Base-by-base conservation (phyloP, 2,329 filamentous ascomycete species). In the Parastagonospora nodorum region DNA sequence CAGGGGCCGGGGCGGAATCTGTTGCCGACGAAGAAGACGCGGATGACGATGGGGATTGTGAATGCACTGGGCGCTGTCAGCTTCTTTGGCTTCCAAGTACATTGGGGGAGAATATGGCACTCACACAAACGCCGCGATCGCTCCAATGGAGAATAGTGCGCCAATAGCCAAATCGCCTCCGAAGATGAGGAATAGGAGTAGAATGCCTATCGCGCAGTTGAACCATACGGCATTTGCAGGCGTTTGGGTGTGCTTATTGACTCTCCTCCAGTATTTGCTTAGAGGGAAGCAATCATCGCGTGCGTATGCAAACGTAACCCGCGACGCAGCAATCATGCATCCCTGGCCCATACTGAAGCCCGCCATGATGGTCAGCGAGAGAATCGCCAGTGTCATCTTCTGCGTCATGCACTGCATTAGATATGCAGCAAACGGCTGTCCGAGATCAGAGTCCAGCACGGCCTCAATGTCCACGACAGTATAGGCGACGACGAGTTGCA, bases 401-500 rank as follows among this genome's bases (percentile, higher is more conserved):
- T 82, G 77, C 1, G 84, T 81, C 51, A 90, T 75, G 39, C 87
- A 80, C 66, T 89, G 86, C 43, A 87, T 78, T 12, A 89, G 77
- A 58, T 88, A 88, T 2, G 86, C 85, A 2, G 86, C 87, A 77
- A 86, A 89, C 0, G 87, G 87, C 68, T 89, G 87, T 5, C 86
- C 86, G 4, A 88, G 76, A 9, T 85, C 80, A 2, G 84, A 86
- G 12, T 80, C 72, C 11, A 90, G 75, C 1, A 84, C 83, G 1
- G 68, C 78, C 0, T 76, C 72, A 53, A 90, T 86, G 63, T 87
- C 83, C 40, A 84, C 77, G 28, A 89, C 84, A 0, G 87, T 90
- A 69, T 90, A 90, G 0, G 87, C 87, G 41, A 89, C 85, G 0
- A 89, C 84, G 8, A 89, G 77, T 67, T 90, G 88, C n/a, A 91